Evolutionary conservation across 345 rosid species (phyloP), one percentile per base, ranked within the genome.

Genomic region (Populus davidiana): DNA sequence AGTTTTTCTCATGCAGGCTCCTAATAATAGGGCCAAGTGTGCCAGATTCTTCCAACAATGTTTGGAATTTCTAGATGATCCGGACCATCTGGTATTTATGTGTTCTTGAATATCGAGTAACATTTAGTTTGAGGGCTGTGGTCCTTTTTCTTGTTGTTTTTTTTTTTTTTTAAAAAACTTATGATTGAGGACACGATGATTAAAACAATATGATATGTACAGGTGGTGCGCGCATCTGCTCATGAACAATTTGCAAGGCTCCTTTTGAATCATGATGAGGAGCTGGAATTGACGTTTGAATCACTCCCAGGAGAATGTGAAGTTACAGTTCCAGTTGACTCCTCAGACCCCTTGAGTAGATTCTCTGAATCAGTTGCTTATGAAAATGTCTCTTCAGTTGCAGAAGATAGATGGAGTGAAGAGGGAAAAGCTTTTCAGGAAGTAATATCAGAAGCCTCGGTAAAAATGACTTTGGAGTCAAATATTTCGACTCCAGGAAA

Each of bases 181-280:
- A 20, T n/a, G 16, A 47, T 47, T 47, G 52, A 47, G 17, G 52
- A 14, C 18, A 14, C 5, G 50, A 14, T 47, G 52, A 47, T 47
- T 14, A 16, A 47, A 47, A 47, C 71, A 63, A 50, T 76, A 72
- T 77, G 36, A 35, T 81, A 43, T 79, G 71, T 80, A 78, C 83
- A 95, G 98, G 96, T 93, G 77, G 92, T 95, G 43, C 97, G 99
- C 54, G 97, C 99, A 68, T 86, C 80, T 78, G 99, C 99, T 76
- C 99, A 95, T 72, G 99, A 95, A 75, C 97, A 95, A 78, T 95
- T 90, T 81, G 99, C 99, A 64, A 86, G 99, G 84, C 96, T 95
- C 56, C 92, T 95, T 79, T 84, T 95, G 80, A 88, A 84, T 82
- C 81, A 86, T 82, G 95, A 86, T 17, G 91, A 91, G 62, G 92